Percentiles rank a stretch among this genome's conserved stretches.
phyloP scores from a whole-genome alignment of 1,139 yeast genomes.

The Pichia sp. region DNA sequence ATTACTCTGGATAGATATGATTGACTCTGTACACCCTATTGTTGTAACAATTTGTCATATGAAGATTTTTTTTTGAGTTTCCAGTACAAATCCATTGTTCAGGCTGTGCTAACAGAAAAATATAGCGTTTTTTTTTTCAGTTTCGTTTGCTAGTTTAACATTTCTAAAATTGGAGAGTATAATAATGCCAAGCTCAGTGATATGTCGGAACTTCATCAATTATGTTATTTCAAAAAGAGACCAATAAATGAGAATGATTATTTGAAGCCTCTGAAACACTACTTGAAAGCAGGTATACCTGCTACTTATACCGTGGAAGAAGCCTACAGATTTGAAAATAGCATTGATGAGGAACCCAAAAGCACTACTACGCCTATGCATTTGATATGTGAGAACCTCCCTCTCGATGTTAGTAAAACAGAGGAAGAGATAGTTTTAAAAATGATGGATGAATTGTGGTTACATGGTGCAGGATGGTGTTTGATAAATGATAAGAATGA shows the following conservation, averaged over 20 bases:
- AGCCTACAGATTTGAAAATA: conserved; percentile 48
- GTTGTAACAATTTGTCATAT: too few relatives aligned
- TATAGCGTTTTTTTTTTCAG: too few relatives aligned
- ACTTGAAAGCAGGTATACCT: conserved; percentile 60
- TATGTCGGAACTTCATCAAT: conserved; percentile 68
- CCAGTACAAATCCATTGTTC: too few relatives aligned
- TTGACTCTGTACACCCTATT: too few relatives aligned
- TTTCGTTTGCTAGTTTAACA: neutral
- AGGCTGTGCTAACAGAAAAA: too few relatives aligned
- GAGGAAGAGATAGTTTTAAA: conserved; percentile 43
- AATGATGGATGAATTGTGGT: conserved; percentile 60
- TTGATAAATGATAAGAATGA: conserved; percentile 56
- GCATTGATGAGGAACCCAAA: conserved; percentile 35
- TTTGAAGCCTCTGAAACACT: conserved; percentile 37
- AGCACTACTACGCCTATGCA: conserved; percentile 70
- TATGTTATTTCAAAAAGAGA: conserved; percentile 48
- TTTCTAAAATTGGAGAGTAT: neutral
- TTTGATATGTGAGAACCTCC: conserved; percentile 47
- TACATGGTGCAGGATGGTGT: conserved; percentile 92
- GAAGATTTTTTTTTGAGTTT: too few relatives aligned
- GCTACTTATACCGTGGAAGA: conserved; percentile 80
- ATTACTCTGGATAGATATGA: too few relatives aligned
- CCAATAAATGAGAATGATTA: conserved; percentile 46
- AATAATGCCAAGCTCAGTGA: neutral
- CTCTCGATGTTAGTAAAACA: conserved; percentile 37